phyloP scores from a whole-genome alignment of 305 asterid genomes.

The Fraxinus greggii region DNA sequence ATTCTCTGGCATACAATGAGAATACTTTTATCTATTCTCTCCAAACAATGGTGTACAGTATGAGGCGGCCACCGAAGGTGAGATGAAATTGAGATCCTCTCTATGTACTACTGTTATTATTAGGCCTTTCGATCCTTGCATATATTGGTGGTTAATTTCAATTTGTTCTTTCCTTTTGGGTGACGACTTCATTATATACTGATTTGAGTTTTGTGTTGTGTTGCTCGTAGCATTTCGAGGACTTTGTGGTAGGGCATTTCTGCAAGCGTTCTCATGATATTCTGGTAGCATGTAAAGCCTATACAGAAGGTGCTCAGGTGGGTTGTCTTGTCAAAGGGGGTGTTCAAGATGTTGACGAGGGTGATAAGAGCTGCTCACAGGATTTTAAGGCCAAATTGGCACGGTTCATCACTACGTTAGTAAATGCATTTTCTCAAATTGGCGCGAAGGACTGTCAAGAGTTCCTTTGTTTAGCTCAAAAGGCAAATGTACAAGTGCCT shows the following conservation, averaged over 20 bases:
- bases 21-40: constrained; percentile 53
- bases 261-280: constrained; percentile 55
- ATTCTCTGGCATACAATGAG: constrained; percentile 64
- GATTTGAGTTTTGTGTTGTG: constrained; percentile 22
- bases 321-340: constrained; percentile 80
- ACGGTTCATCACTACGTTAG: constrained; percentile 38
- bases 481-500: constrained; percentile 25
- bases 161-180: neutral
- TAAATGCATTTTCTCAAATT: constrained; percentile 41
- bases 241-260: constrained; percentile 67
- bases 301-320: constrained; percentile 74
- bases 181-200: neutral
- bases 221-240: constrained; percentile 68
- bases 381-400: constrained; percentile 44
- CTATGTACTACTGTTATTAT: neutral
- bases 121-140: neutral
- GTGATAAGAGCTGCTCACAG: constrained; percentile 59
- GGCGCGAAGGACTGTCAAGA: constrained; percentile 69
- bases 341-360: constrained; percentile 67
- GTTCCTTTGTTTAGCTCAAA: constrained; percentile 48
- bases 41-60: constrained; percentile 71
- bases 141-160: neutral
- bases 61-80: constrained; percentile 90
- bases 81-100: neutral
- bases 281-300: constrained; percentile 71